Percentiles rank a stretch among this genome's conserved stretches.
phyloP scores from a whole-genome alignment of 1,284 basidiomycete species.

The Tremellales sp. region DNA sequence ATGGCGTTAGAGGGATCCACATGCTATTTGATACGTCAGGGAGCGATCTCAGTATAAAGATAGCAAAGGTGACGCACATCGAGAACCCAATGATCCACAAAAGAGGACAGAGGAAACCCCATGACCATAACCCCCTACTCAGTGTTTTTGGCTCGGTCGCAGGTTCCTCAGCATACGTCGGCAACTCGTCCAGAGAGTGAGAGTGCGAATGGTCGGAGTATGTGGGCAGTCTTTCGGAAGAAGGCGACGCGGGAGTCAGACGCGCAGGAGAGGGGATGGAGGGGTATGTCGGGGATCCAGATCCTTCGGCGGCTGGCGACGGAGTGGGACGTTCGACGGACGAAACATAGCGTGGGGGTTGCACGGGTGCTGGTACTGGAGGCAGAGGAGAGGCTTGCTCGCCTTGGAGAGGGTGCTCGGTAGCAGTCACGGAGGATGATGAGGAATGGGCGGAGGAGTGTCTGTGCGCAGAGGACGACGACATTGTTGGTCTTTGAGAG shows the following conservation, averaged over 20 bases:
- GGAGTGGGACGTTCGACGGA: no score
- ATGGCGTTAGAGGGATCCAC: slow-evolving; percentile 29
- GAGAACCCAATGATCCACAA: slow-evolving; percentile 42
- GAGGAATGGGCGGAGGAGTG: no score
- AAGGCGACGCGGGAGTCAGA: slow-evolving; percentile 3
- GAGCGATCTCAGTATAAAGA: not conserved
- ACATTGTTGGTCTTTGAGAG: no score
- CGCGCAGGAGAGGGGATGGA: not conserved
- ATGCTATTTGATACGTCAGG: slow-evolving; percentile 15
- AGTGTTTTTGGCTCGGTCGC: slow-evolving; percentile 41
- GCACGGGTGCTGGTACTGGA: no score
- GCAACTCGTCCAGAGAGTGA: slow-evolving; percentile 29
- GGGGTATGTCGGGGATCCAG: not conserved
- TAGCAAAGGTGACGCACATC: slow-evolving; percentile 27
- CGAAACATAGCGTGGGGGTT: no score
- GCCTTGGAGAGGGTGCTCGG: no score
- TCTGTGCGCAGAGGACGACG: no score
- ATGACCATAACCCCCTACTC: slow-evolving; percentile 35
- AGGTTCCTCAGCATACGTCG: slow-evolving; percentile 27
- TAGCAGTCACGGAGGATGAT: no score
- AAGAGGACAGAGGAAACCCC: slow-evolving; percentile 39
- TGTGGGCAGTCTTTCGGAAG: not conserved
- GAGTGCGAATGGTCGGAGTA: not conserved
- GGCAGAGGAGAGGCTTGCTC: no score
- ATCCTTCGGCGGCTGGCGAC: not conserved